Evolutionary conservation across 495 filamentous ascomycete genomes (phyloP).

Genomic region (Daldinia loculata): DNA sequence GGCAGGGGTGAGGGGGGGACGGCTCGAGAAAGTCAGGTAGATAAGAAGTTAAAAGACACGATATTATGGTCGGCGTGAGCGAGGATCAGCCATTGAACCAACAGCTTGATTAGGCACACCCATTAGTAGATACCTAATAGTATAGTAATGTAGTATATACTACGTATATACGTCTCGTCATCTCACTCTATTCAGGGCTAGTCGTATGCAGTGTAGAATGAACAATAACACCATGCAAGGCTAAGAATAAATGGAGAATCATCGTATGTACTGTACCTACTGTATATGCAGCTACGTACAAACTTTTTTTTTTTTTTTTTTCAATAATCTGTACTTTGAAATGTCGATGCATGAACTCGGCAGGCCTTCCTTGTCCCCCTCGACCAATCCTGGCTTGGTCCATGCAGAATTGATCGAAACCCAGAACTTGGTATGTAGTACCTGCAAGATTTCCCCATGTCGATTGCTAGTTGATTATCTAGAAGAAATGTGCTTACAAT

Average conservation of each 20-base stretch:
- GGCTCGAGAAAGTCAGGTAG: conserved; percentile 21
- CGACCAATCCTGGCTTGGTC: conserved; percentile 27
- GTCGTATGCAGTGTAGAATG: conserved; percentile 12
- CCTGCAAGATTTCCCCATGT: conserved; percentile 44
- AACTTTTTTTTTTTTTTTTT: neutral
- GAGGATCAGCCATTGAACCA: neutral
- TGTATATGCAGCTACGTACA: conserved; percentile 19
- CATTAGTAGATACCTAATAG: conserved; percentile 6
- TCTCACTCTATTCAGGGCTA: conserved; percentile 12
- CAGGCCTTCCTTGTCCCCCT: conserved; percentile 38
- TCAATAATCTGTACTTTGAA: conserved; percentile 15
- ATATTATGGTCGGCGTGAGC: neutral
- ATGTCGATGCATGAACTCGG: conserved; percentile 39
- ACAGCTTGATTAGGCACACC: neutral
- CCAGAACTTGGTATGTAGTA: conserved; percentile 37
- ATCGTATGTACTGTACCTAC: conserved; percentile 16
- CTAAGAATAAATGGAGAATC: conserved; percentile 37
- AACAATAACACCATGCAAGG: conserved; percentile 40
- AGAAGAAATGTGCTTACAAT: conserved; percentile 30
- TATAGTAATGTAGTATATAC: conserved; percentile 5
- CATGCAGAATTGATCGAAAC: conserved; percentile 43
- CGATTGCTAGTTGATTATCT: conserved; percentile 35
- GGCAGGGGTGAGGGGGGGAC: conserved; percentile 17
- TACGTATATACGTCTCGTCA: conserved; percentile 2
- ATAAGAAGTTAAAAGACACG: conserved; percentile 15